phyloP scores from a whole-genome alignment of 306 rosid species.

The Boehmeria nivea region DNA sequence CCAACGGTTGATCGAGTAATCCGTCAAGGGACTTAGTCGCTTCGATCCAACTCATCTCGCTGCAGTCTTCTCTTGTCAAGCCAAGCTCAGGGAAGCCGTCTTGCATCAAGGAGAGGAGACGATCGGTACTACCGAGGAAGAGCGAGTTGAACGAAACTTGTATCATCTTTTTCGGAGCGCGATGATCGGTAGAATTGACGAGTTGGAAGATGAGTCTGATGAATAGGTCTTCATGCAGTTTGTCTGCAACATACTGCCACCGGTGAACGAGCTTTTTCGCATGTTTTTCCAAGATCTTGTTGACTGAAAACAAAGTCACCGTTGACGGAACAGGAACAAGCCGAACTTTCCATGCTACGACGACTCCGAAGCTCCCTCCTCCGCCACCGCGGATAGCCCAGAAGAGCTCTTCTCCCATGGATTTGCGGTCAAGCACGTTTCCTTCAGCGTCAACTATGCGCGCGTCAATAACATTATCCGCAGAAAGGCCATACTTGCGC shows the following conservation, averaged over 20 bases:
- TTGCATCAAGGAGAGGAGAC: slow-evolving; percentile 36
- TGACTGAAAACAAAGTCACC: slow-evolving; percentile 47
- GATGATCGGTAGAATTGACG: slow-evolving; percentile 9
- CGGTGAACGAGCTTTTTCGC: slow-evolving; percentile 40
- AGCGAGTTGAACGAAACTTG: slow-evolving; percentile 48
- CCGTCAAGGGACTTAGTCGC: slow-evolving; percentile 44
- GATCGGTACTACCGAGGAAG: slow-evolving; percentile 43
- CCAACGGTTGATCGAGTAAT: slow-evolving; percentile 36
- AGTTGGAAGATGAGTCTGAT: slow-evolving; percentile 21
- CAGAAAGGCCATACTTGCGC: slow-evolving; percentile 65
- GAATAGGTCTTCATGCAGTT: slow-evolving; percentile 43
- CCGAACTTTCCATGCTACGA: slow-evolving; percentile 62
- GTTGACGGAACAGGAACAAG: slow-evolving; percentile 47
- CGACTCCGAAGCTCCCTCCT: slow-evolving; percentile 58
- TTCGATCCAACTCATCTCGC: slow-evolving; percentile 65
- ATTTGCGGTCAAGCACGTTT: slow-evolving; percentile 36
- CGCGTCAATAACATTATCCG: slow-evolving; percentile 55
- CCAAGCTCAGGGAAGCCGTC: slow-evolving; percentile 52
- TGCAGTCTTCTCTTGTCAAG: slow-evolving; percentile 34
- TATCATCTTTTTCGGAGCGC: slow-evolving; percentile 42
- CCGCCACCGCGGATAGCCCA: slow-evolving; percentile 80
- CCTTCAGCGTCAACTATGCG: slow-evolving; percentile 48
- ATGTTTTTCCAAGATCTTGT: slow-evolving; percentile 34
- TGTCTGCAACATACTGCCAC: slow-evolving; percentile 58
- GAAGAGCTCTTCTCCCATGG: slow-evolving; percentile 68